Evolutionary conservation across 768 basidiomycete genomes (phyloP).

Genomic region (Leucocoprinus leucothites): DNA sequence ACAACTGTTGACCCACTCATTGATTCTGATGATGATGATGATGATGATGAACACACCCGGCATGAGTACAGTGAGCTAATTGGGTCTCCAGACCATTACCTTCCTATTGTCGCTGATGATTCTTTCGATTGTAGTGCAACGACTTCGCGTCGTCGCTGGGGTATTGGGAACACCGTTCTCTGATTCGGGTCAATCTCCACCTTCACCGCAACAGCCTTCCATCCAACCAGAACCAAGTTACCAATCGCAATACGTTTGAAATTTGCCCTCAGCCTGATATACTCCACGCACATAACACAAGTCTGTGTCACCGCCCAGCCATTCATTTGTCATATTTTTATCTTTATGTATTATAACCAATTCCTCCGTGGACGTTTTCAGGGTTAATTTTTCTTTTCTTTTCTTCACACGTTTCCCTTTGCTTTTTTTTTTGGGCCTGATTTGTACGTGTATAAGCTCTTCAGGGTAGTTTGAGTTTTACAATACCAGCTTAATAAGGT

Average conservation of each 20-base stretch:
- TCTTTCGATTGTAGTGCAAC: conserved; percentile 4
- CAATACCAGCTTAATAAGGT: too few relatives aligned
- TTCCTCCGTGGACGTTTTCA: too few relatives aligned
- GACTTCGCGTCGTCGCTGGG: conserved; percentile 8
- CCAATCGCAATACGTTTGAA: conserved; percentile 5
- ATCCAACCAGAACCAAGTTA: neutral
- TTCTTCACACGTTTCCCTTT: too few relatives aligned
- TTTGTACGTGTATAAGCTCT: too few relatives aligned
- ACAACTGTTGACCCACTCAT: conserved; percentile 66
- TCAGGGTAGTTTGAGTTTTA: too few relatives aligned
- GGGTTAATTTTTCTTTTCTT: too few relatives aligned
- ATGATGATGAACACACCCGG: conserved; percentile 62
- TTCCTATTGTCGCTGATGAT: neutral
- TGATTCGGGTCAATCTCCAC: conserved; percentile 1
- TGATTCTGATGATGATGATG: conserved; percentile 75
- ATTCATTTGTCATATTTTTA: conserved; percentile 3
- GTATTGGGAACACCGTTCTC: conserved; percentile 3
- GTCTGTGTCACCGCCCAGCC: neutral
- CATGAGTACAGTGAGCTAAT: conserved; percentile 58
- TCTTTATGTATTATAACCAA: conserved; percentile 4
- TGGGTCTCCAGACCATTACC: too few relatives aligned
- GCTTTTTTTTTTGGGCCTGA: too few relatives aligned
- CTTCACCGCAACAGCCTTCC: too few relatives aligned
- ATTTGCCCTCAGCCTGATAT: too few relatives aligned
- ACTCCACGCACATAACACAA: too few relatives aligned